Evolutionary conservation across 1,284 basidiomycete species (phyloP).

Genomic region (Cryptococcus wingfieldii): DNA sequence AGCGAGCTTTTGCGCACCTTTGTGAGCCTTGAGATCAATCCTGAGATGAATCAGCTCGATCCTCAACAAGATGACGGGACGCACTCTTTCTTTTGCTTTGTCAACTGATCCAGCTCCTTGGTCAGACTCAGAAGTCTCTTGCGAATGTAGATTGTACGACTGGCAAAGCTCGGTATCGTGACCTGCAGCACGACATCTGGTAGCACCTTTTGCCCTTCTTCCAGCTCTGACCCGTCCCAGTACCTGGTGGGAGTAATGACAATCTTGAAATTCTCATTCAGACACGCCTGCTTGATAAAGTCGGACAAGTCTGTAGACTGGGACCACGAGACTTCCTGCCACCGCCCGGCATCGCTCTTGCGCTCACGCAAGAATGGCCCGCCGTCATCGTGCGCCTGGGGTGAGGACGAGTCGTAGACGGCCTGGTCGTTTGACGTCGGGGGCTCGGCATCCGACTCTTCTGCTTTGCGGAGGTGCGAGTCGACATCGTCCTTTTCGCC

Average conservation of each 20-base stretch:
- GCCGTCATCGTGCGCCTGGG: conserved; percentile 22
- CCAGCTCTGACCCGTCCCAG: not conserved
- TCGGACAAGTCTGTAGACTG: conserved; percentile 63
- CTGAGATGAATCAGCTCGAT: conserved; percentile 13
- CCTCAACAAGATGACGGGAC: not conserved
- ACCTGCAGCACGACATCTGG: conserved; percentile 51
- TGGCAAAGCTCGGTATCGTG: conserved; percentile 60
- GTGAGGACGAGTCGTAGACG: no score
- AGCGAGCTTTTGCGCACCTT: conserved; percentile 58
- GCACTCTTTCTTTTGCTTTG: conserved; percentile 41
- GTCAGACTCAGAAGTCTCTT: conserved; percentile 54
- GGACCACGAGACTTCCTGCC: conserved; percentile 55
- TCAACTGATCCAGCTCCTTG: conserved; percentile 55
- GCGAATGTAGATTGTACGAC: conserved; percentile 61
- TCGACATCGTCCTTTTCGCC: conserved; percentile 45
- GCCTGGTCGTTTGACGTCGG: not conserved
- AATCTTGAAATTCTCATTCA: conserved; percentile 58
- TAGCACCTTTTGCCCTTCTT: not conserved
- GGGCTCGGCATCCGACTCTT: conserved; percentile 8
- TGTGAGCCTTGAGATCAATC: conserved; percentile 59
- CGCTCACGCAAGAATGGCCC: conserved; percentile 39
- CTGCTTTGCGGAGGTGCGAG: conserved; percentile 31
- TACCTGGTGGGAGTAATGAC: conserved; percentile 46
- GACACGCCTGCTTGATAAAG: conserved; percentile 62
- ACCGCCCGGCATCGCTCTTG: conserved; percentile 19